phyloP scores from a whole-genome alignment of 163 green algal species.

The Chlorella variabilis region DNA sequence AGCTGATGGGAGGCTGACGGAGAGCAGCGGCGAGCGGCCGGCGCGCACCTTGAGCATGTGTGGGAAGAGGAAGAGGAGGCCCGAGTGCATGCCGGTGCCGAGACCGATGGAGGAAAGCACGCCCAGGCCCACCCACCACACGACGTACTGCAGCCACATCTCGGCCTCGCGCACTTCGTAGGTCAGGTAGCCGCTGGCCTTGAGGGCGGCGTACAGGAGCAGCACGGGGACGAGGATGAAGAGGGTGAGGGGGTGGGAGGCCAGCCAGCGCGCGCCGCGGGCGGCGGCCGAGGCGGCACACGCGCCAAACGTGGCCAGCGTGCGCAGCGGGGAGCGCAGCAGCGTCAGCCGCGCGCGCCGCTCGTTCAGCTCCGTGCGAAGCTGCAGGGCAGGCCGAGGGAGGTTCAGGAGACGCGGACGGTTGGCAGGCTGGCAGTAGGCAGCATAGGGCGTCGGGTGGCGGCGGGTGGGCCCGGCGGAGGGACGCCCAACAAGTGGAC shows the following conservation, averaged over 20 bases:
- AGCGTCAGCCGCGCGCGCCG: constrained; percentile 63
- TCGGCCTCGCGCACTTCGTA: constrained; percentile 48
- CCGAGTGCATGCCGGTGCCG: constrained; percentile 94
- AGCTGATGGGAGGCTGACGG: too few relatives aligned
- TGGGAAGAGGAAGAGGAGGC: constrained; percentile 94
- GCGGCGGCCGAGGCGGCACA: constrained; percentile 43
- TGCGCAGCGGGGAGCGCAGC: constrained; percentile 61
- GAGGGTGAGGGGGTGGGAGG: constrained; percentile 73
- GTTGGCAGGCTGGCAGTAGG: neutral
- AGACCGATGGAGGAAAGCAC: constrained; percentile 92
- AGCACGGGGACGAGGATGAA: constrained; percentile 69
- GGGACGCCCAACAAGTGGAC: too few relatives aligned
- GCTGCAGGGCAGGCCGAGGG: neutral
- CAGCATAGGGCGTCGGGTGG: neutral
- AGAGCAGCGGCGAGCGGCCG: neutral
- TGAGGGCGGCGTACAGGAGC: constrained; percentile 58
- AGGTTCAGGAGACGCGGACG: neutral
- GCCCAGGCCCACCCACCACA: constrained; percentile 91
- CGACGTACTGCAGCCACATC: constrained; percentile 65
- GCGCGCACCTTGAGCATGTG: constrained; percentile 93
- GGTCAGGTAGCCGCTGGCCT: constrained; percentile 47
- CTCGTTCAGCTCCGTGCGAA: constrained; percentile 35
- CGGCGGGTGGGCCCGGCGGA: neutral
- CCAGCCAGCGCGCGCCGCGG: constrained; percentile 59
- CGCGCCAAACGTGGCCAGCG: constrained; percentile 64